These are phyloP conservation scores for Tetraselmis chui DNA, from an alignment of 139 green algal genomes.

Conservation along the genomic window DNA sequence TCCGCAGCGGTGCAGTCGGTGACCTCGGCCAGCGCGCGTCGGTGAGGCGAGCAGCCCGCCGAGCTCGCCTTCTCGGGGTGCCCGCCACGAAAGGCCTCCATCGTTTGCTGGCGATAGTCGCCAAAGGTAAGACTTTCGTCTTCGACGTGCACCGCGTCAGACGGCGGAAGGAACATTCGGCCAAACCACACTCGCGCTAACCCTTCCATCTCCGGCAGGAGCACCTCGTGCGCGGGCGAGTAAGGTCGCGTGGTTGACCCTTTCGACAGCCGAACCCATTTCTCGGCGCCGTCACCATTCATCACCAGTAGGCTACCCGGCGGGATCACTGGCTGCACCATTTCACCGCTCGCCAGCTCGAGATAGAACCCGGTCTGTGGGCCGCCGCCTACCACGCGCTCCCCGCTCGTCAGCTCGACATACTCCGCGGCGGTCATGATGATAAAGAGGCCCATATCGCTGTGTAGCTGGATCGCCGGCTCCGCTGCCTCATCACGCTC, in stretches of 20 bases:
- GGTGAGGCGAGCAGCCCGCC: slow-evolving; percentile 9
- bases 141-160: neutral
- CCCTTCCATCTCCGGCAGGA: slow-evolving; percentile 5
- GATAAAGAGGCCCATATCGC: no score
- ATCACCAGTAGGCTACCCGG: slow-evolving; percentile 20
- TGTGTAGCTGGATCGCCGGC: no score
- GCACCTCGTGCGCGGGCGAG: slow-evolving; percentile 19
- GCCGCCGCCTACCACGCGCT: no score
- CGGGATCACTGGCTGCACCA: slow-evolving; percentile 17
- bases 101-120: slow-evolving; percentile 23
- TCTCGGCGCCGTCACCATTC: slow-evolving; percentile 21
- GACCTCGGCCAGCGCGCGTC: slow-evolving; percentile 17
- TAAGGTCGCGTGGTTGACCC: neutral
- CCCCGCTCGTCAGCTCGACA: no score
- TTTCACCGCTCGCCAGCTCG: slow-evolving; percentile 5
- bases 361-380: slow-evolving; percentile 3
- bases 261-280: slow-evolving; percentile 10
- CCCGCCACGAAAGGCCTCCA: no score
- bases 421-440: no score
- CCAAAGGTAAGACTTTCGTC: slow-evolving; percentile 9
- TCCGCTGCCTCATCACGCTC: no score
- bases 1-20: slow-evolving; percentile 9
- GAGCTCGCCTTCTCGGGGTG: neutral
- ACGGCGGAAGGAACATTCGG: slow-evolving; percentile 23
- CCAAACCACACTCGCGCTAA: slow-evolving; percentile 22